Evolutionary conservation across 495 filamentous ascomycete genomes (phyloP).

Genomic region (Thozetella sp.): DNA sequence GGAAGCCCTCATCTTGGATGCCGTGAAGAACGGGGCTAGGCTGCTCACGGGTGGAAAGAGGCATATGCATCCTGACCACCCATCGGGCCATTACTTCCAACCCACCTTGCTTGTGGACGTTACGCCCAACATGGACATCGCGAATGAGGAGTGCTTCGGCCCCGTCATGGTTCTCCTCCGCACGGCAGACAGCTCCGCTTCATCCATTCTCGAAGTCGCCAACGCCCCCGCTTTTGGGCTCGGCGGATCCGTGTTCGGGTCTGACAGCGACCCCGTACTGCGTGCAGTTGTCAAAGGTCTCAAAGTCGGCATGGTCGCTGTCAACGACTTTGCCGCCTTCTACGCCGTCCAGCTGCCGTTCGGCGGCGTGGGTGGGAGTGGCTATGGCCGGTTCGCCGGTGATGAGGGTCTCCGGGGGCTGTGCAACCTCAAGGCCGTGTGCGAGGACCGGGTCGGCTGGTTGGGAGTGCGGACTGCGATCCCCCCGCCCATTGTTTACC

Average conservation of each 20-base stretch:
- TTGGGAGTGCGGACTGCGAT: conserved; percentile 72
- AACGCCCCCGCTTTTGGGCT: conserved; percentile 80
- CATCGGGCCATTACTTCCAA: conserved; percentile 84
- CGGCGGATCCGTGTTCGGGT: conserved; percentile 82
- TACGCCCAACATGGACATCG: conserved; percentile 75
- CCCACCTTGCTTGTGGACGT: conserved; percentile 92
- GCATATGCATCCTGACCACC: conserved; percentile 66
- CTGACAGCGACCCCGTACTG: conserved; percentile 40
- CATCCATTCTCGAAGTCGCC: conserved; percentile 67
- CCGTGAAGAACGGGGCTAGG: conserved; percentile 74
- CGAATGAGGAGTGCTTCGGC: conserved; percentile 88
- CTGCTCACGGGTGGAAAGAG: conserved; percentile 83
- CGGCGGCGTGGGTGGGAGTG: conserved; percentile 82
- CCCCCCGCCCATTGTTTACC: conserved; percentile 78
- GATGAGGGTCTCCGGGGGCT: conserved; percentile 83
- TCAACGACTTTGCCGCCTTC: conserved; percentile 92
- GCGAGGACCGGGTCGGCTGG: conserved; percentile 69
- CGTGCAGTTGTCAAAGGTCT: conserved; percentile 62
- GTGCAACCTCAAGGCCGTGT: conserved; percentile 86
- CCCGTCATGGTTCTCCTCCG: conserved; percentile 86
- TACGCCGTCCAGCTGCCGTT: conserved; percentile 95
- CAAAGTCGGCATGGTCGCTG: conserved; percentile 83
- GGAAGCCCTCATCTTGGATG: conserved; percentile 73
- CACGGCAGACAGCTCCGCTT: conserved; percentile 49
- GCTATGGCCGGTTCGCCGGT: conserved; percentile 92